These are phyloP conservation scores for Hygrocybe coccinea DNA, from an alignment of 768 basidiomycete genomes.

Conservation along the genomic window DNA sequence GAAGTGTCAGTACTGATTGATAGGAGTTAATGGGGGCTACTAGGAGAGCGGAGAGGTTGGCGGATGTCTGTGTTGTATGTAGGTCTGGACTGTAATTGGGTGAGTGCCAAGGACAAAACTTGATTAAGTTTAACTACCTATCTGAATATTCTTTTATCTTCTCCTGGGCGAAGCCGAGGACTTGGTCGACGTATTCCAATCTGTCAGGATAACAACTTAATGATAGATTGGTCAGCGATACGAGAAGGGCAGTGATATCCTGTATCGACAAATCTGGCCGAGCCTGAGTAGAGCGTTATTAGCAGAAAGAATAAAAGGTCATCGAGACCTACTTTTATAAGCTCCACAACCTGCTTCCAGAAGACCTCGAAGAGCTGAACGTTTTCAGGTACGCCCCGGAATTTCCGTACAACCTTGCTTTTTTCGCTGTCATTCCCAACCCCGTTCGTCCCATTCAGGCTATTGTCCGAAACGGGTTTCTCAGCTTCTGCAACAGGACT, in stretches of 20 bases:
- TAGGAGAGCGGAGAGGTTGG: constrained; percentile 87
- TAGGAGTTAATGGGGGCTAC: constrained; percentile 95
- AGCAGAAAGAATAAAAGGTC: not conserved
- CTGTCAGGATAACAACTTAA: constrained; percentile 96
- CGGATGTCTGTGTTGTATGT: constrained; percentile 78
- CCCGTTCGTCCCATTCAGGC: constrained; percentile 18
- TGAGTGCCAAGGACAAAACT: constrained; percentile 2
- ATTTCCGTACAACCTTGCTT: constrained; percentile 76
- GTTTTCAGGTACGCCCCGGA: constrained; percentile 91
- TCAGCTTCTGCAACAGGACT: constrained; percentile 30
- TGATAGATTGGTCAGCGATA: constrained; percentile 91
- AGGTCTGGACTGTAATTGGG: constrained; percentile 67
- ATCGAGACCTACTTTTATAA: constrained; percentile 74
- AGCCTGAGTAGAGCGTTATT: constrained; percentile 49
- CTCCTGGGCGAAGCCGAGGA: constrained; percentile 80
- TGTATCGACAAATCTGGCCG: constrained; percentile 96
- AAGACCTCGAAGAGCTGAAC: constrained; percentile 97
- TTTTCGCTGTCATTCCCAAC: constrained; percentile 25
- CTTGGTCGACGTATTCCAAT: constrained; percentile 95
- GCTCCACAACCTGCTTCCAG: constrained; percentile 96
- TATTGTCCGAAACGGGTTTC: not conserved
- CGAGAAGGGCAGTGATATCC: constrained; percentile 92
- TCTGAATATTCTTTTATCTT: constrained; percentile 83
- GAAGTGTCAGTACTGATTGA: constrained; percentile 92
- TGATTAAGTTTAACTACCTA: constrained; percentile 44